phyloP scores from a whole-genome alignment of 306 rosid genomes.

The Cucumis hystrix region DNA sequence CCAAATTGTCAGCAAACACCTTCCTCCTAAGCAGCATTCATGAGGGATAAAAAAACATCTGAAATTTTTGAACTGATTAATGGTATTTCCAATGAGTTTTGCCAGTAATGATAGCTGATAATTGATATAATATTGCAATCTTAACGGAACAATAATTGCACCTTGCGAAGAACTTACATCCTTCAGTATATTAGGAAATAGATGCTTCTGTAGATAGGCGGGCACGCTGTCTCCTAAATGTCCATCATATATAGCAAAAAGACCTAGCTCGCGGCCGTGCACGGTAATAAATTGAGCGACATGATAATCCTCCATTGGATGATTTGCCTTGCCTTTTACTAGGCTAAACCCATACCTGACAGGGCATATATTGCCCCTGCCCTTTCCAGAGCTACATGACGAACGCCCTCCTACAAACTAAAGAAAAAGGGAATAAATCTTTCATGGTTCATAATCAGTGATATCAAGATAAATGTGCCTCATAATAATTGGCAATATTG shows the following conservation, averaged over 20 bases:
- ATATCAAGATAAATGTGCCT: not conserved
- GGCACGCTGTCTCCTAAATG: conserved; percentile 82
- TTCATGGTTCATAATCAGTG: not conserved
- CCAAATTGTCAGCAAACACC: not conserved
- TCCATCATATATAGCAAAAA: conserved; percentile 81
- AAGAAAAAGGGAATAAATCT: conserved; percentile 6
- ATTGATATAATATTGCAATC: not conserved
- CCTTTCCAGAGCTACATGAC: conserved; percentile 65
- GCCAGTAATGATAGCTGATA: not conserved
- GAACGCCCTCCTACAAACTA: conserved; percentile 67
- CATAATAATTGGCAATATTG: not conserved
- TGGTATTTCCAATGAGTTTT: not conserved
- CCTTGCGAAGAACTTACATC: conserved; percentile 43
- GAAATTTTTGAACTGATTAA: not conserved
- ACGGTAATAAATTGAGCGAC: conserved; percentile 49
- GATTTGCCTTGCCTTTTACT: conserved; percentile 81
- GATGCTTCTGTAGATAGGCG: conserved; percentile 62
- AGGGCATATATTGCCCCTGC: conserved; percentile 43
- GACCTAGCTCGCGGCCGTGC: conserved; percentile 56
- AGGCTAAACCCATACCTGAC: conserved; percentile 78
- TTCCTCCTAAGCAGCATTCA: not conserved
- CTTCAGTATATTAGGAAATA: conserved; percentile 62
- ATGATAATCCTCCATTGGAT: conserved; percentile 85
- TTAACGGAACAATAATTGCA: not conserved
- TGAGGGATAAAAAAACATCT: not conserved